Percentiles rank a stretch among this genome's conserved stretches.
phyloP scores from a whole-genome alignment of 208 protist genomes.

The Trypanosoma brucei region DNA sequence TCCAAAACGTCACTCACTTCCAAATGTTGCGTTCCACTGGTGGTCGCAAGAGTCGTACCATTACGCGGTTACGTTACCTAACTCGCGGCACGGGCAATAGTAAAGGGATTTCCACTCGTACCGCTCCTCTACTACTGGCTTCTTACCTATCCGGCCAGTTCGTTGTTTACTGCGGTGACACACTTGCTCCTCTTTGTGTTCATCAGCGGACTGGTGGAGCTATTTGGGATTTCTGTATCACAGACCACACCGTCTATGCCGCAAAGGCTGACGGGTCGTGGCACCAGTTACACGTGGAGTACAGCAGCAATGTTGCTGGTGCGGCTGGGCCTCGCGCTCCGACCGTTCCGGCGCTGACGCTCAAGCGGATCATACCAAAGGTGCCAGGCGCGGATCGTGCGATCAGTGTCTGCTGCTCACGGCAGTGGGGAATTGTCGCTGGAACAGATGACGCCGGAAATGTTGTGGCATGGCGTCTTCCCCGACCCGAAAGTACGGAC shows the following conservation, averaged over 20 bases:
- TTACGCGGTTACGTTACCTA: slow-evolving; percentile 63
- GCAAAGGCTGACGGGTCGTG: slow-evolving; percentile 43
- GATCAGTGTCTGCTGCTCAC: slow-evolving; percentile 47
- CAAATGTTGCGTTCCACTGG: slow-evolving; percentile 66
- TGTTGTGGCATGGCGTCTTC: slow-evolving; percentile 64
- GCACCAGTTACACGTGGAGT: slow-evolving; percentile 39
- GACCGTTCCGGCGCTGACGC: slow-evolving; percentile 19
- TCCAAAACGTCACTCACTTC: slow-evolving; percentile 83
- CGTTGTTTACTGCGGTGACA: slow-evolving; percentile 64
- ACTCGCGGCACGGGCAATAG: background rate
- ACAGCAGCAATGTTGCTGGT: background rate
- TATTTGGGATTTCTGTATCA: slow-evolving; percentile 67
- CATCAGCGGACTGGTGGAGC: slow-evolving; percentile 79
- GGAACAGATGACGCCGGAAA: slow-evolving; percentile 81
- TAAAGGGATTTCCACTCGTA: background rate
- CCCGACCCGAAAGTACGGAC: slow-evolving; percentile 4
- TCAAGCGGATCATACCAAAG: slow-evolving; percentile 69
- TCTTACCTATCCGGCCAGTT: slow-evolving; percentile 81
- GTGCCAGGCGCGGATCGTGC: slow-evolving; percentile 79
- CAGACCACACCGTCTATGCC: slow-evolving; percentile 22
- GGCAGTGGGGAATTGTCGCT: slow-evolving; percentile 32
- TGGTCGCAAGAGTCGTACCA: slow-evolving; percentile 58
- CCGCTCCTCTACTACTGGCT: slow-evolving; percentile 34
- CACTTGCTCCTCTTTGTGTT: slow-evolving; percentile 66
- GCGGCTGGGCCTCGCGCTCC: background rate